These are phyloP conservation scores for Flaveria bidentis DNA, from an alignment of 129 eudicot species.

Conservation along the genomic window DNA sequence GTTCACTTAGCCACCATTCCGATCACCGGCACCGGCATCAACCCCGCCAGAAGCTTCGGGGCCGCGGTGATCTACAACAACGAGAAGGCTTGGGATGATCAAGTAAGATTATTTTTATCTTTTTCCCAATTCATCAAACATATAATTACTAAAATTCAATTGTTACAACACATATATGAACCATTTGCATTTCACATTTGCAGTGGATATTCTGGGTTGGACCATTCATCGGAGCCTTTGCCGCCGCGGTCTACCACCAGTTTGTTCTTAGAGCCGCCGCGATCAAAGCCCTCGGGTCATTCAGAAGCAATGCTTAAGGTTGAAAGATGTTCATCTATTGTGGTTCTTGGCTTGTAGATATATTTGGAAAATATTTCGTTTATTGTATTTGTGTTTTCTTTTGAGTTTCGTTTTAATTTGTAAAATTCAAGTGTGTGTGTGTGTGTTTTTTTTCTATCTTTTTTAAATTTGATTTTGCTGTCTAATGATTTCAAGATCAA, in stretches of 20 bases:
- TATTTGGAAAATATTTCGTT: slow-evolving; percentile 23
- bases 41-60: slow-evolving; percentile 66
- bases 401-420: slow-evolving; percentile 12
- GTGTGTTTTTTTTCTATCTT: background rate
- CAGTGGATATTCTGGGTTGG: slow-evolving; percentile 93
- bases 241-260: slow-evolving; percentile 79
- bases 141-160: background rate
- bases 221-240: slow-evolving; percentile 72
- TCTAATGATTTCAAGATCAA: slow-evolving; percentile 36
- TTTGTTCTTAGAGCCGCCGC: slow-evolving; percentile 74
- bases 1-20: slow-evolving; percentile 72
- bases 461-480: slow-evolving; percentile 26
- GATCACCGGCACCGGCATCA: slow-evolving; percentile 62
- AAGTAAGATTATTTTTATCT: slow-evolving; percentile 27
- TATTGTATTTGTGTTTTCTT: slow-evolving; percentile 15
- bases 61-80: slow-evolving; percentile 60
- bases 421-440: slow-evolving; percentile 13
- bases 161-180: background rate
- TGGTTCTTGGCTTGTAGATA: slow-evolving; percentile 30
- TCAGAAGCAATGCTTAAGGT: slow-evolving; percentile 61
- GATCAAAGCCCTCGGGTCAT: slow-evolving; percentile 70
- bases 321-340: slow-evolving; percentile 28
- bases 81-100: slow-evolving; percentile 61
- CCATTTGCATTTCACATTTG: background rate
- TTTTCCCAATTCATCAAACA: background rate